Evolutionary conservation across 225 moss, liverwort and hornwort species (phyloP).

Genomic region (Ulota crispa): DNA sequence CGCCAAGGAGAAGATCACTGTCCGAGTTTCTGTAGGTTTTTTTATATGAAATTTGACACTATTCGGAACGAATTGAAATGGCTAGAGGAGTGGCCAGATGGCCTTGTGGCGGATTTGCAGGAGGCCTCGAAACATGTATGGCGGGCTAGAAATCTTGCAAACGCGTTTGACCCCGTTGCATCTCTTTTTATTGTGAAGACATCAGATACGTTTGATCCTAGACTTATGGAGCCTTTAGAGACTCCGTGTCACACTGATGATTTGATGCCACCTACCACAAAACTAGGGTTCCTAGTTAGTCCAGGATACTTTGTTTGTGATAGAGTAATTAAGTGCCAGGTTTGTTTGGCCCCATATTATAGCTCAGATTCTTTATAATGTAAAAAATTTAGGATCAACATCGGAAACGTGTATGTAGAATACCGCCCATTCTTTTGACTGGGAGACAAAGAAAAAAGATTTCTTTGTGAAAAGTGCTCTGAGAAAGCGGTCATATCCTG

Average conservation of each 20-base stretch:
- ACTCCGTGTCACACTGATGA: constrained; percentile 11
- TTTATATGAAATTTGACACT: constrained; percentile 30
- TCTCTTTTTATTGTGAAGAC: constrained; percentile 31
- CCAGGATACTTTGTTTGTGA: constrained; percentile 54
- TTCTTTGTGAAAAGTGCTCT: constrained; percentile 13
- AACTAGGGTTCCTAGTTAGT: constrained; percentile 43
- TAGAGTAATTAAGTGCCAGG: constrained; percentile 59
- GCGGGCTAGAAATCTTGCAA: constrained; percentile 52
- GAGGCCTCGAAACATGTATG: constrained; percentile 63
- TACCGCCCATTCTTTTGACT: constrained; percentile 24
- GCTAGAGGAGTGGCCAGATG: constrained; percentile 52
- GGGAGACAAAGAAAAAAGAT: constrained; percentile 14
- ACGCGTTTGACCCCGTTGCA: constrained; percentile 54
- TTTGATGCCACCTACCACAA: constrained; percentile 18
- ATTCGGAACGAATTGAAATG: constrained; percentile 43
- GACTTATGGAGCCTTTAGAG: constrained; percentile 52
- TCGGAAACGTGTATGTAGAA: constrained; percentile 6
- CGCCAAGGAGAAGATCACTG: constrained; percentile 28
- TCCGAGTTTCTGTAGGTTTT: constrained; percentile 40
- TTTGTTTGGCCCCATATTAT: constrained; percentile 41
- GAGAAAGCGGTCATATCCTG: constrained; percentile 10
- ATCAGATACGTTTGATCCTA: constrained; percentile 32
- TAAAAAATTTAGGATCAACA: background rate
- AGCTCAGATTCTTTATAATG: constrained; percentile 33
- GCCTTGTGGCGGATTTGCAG: constrained; percentile 41